Conservation (phyloP, 2,329 filamentous ascomycete species). For the Aspergillus pseudotamarii region DNA sequence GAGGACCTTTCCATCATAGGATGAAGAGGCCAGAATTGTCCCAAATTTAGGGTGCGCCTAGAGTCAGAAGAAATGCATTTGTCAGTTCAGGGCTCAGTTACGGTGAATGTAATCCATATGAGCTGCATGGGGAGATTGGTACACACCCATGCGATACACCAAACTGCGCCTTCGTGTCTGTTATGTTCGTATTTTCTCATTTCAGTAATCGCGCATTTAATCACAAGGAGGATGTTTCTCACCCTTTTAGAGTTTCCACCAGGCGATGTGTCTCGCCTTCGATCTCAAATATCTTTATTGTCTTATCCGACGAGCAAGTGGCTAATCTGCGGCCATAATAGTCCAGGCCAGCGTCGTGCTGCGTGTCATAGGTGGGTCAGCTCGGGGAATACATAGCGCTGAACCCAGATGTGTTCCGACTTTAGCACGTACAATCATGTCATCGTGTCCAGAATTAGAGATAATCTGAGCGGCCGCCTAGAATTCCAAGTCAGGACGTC, state of each 20-base stretch:
- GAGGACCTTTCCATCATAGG: conserved; percentile 96
- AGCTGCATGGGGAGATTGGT: not conserved
- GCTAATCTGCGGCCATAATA: conserved; percentile 97
- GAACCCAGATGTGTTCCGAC: not conserved
- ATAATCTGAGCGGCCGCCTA: conserved; percentile 71
- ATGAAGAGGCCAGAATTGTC: conserved; percentile 92
- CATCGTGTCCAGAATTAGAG: conserved; percentile 88
- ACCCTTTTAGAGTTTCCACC: conserved; percentile 94
- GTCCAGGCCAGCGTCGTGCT: conserved; percentile 98
- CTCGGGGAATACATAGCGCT: not conserved
- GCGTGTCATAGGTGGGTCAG: conserved; percentile 14
- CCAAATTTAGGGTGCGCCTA: conserved; percentile 94
- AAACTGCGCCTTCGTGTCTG: conserved; percentile 95
- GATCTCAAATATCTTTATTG: conserved; percentile 98
- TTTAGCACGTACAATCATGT: conserved; percentile 90
- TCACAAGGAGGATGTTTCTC: conserved; percentile 29
- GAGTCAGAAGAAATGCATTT: conserved; percentile 1
- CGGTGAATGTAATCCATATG: not conserved
- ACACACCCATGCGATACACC: conserved; percentile 87
- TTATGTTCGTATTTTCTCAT: conserved; percentile 7
- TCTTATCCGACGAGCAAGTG: conserved; percentile 96
- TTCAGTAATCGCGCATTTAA: conserved; percentile 14
- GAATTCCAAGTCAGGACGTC: conserved; percentile 12
- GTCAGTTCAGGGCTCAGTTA: conserved; percentile 4
- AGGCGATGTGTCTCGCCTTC: conserved; percentile 89